Conservation (phyloP, 73 alveolate species). For the Paramecium octaurelia region DNA sequence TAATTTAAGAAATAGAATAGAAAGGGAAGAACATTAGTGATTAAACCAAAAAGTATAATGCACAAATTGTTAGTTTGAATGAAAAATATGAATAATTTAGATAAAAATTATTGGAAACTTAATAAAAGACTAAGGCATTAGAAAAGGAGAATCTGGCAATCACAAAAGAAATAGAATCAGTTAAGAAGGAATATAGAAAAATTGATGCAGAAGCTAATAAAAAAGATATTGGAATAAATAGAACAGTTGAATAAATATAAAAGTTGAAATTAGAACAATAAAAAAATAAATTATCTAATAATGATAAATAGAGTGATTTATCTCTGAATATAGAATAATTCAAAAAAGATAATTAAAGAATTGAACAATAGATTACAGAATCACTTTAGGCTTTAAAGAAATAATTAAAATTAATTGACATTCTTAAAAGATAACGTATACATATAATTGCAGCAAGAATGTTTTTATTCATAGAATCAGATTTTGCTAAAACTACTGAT, state of each 20-base stretch:
- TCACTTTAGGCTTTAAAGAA: neutral
- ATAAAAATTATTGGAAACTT: neutral
- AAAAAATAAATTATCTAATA: neutral
- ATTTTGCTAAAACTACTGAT: neutral
- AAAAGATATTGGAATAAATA: slow-evolving; percentile 20
- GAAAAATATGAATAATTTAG: slow-evolving; percentile 18
- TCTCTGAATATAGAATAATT: neutral
- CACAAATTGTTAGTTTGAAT: neutral
- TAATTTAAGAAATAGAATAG: slow-evolving; percentile 19
- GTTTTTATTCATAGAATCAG: slow-evolving; percentile 19
- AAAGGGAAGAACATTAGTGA: neutral
- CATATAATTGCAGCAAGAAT: slow-evolving; percentile 41
- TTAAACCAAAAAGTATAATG: slow-evolving; percentile 20
- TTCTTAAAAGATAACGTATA: slow-evolving; percentile 14
- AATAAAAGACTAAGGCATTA: neutral
- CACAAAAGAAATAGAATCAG: neutral
- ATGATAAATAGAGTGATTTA: slow-evolving; percentile 12
- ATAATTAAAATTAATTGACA: slow-evolving; percentile 21
- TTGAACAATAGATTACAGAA: slow-evolving; percentile 10
- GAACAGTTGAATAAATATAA: neutral
- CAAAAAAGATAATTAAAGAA: slow-evolving; percentile 8
- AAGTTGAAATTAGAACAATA: neutral
- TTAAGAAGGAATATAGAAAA: slow-evolving; percentile 32
- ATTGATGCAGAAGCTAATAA: slow-evolving; percentile 43
- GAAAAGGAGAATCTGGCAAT: slow-evolving; percentile 24